These are phyloP conservation scores for bread wheat (Triticum aestivum) DNA, from an alignment of 176 grass and related monocot species.

Conservation along the genomic window IWGSC_CS_RefSeq_v2.1 NC_057805.1:468454021-468454520, in stretches of 20 bases:
- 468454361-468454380: slow-evolving; percentile 58
- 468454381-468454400: slow-evolving; percentile 41
- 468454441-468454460: slow-evolving; percentile 57
- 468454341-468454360: slow-evolving; percentile 62
- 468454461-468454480: slow-evolving; percentile 57
- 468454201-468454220: slow-evolving; percentile 54
- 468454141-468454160: slow-evolving; percentile 57
- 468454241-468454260: slow-evolving; percentile 46
- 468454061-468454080: slow-evolving; percentile 73
- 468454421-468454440: slow-evolving; percentile 42
- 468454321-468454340: slow-evolving; percentile 48
- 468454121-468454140: slow-evolving; percentile 33
- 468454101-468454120: slow-evolving; percentile 58
- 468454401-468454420: slow-evolving; percentile 45
- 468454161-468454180: slow-evolving; percentile 56
- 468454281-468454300: slow-evolving; percentile 55
- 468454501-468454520: slow-evolving; percentile 37
- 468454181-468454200: slow-evolving; percentile 54
- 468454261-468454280: slow-evolving; percentile 68
- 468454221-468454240: slow-evolving; percentile 46
- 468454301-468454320: slow-evolving; percentile 44
- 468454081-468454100: slow-evolving; percentile 36
- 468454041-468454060: slow-evolving; percentile 58
- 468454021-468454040: slow-evolving; percentile 29
- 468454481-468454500: slow-evolving; percentile 43